Conservation (phyloP, 2,329 filamentous ascomycete species). For the Pseudocercospora musae region DNA sequence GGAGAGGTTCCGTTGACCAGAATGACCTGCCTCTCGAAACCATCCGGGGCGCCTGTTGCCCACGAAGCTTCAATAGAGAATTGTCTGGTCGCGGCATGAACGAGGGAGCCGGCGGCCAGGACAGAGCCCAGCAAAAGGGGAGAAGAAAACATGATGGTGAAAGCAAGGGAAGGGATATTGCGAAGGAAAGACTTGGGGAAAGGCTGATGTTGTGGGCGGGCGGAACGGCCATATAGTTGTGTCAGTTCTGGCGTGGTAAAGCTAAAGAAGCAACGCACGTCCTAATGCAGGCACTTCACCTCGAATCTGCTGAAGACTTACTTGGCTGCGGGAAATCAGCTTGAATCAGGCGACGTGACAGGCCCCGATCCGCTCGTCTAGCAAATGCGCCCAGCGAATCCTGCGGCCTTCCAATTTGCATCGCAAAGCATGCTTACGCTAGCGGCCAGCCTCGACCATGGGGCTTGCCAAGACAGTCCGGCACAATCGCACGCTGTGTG, state of each 20-base stretch:
- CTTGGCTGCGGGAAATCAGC: background rate
- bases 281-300: background rate
- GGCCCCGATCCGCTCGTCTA: background rate
- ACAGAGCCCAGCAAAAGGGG: conserved; percentile 5
- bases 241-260: background rate
- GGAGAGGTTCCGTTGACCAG: conserved; percentile 19
- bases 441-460: background rate
- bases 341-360: background rate
- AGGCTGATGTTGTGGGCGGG: background rate
- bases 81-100: conserved; percentile 9
- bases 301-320: conserved; percentile 1
- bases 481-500: background rate
- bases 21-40: conserved; percentile 16
- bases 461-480: background rate
- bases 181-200: background rate
- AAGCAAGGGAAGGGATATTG: background rate
- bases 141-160: conserved; percentile 11
- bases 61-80: conserved; percentile 13
- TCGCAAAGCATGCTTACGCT: background rate
- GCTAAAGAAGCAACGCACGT: background rate
- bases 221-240: background rate
- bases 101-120: conserved; percentile 5
- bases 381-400: conserved; percentile 1
- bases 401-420: background rate
- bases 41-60: conserved; percentile 15